These are phyloP conservation scores for Toxicodendron radicans DNA, from an alignment of 345 rosid genomes.

Conservation along the genomic window DNA sequence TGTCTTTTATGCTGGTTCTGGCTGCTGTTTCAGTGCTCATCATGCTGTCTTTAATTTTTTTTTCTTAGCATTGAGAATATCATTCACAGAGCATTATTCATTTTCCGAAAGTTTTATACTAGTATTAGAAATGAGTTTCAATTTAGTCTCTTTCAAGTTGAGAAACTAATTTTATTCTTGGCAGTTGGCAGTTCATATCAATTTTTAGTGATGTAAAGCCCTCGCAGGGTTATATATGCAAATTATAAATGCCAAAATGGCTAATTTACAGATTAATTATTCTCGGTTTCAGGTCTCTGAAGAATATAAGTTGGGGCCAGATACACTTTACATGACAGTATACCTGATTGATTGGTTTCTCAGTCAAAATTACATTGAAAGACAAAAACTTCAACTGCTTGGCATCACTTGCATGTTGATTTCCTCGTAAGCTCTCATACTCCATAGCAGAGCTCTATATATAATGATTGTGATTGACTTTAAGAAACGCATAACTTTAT, in stretches of 20 bases:
- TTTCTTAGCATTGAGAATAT: no score
- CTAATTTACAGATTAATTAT: neutral
- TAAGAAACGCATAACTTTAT: neutral
- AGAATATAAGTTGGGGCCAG: constrained; percentile 83
- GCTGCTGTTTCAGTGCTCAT: no score
- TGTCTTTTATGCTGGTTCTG: no score
- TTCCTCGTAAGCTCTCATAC: constrained; percentile 72
- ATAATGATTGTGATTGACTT: neutral
- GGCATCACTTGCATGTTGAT: constrained; percentile 96
- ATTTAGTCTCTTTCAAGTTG: neutral
- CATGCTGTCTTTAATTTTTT: no score
- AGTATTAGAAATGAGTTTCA: neutral
- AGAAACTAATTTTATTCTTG: neutral
- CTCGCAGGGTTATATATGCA: neutral
- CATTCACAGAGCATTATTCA: no score
- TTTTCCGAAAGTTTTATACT: no score
- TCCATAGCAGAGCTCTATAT: constrained; percentile 8
- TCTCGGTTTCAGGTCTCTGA: constrained; percentile 76
- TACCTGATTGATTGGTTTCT: constrained; percentile 82
- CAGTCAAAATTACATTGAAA: constrained; percentile 62
- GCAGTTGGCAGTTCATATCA: neutral
- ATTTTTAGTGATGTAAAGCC: neutral
- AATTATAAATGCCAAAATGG: neutral
- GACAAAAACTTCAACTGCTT: constrained; percentile 80
- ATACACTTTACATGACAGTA: constrained; percentile 85